Base-by-base conservation (phyloP, 129 eudicot genomes). In the Silybum marianum region DNA sequence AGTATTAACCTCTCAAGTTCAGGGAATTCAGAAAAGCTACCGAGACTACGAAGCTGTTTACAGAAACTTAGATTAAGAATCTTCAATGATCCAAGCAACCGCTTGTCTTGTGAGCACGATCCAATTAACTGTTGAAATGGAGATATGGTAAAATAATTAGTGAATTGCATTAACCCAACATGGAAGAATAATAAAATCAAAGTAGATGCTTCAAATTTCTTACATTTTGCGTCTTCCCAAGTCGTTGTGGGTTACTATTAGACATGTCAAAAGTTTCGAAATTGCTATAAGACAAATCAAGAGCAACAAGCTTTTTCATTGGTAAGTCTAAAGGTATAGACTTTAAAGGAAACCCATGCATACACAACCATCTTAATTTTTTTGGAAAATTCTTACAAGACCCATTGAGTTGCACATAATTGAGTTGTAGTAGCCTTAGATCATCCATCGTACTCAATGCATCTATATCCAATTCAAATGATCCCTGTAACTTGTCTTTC, bases 21-120 rank as follows among this genome's bases (percentile, higher is more conserved):
- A 38, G 90, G 85, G 38, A 84, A 48, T 28, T 46, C 36, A 3
- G 4, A 30, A 70, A 79, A 79, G 11, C 82, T 75, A 26, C 21
- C 75, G 1, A 78, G 0, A 46, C 46, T 68, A 9, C 4, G 44
- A 18, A 79, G 76, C 9, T 21, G 22, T 26, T 25, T 12, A n/a
- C 76, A 84, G 62, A 42, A 77, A 81, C 88, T 87, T 9, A 84
- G 75, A 84, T 87, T 70, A 71, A 87, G 87, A 44, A 84, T 66
- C 68, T 84, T 87, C 67, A 87, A 24, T 10, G 75, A 77, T 13
- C 67, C 42, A 28, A 83, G 85, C 23, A 71, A 30, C 77, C 39
- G 18, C 1, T 25, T 16, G n/a, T 66, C 74, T 67, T 78, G 39
- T 16, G 67, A 67, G 26, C 42, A 0, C 0, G 73, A 39, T 67